phyloP scores from a whole-genome alignment of 164 flowering plant species.

The Chimonanthus salicifolius region DNA sequence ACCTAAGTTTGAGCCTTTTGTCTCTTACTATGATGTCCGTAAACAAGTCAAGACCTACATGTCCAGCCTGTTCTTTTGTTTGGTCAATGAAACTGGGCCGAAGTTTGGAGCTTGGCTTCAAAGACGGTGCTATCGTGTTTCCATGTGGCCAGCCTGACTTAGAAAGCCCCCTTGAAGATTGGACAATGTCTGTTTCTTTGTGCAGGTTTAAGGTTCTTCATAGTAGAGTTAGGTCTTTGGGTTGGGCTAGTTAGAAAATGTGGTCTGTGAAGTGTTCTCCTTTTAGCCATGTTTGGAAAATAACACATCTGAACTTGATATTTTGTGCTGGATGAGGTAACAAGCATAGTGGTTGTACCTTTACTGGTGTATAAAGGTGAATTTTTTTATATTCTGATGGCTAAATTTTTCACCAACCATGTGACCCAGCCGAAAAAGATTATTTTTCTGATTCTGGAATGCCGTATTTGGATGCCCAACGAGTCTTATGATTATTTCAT shows the following conservation, averaged over 20 bases:
- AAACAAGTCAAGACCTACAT: not conserved
- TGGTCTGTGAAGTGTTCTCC: too few species aligned
- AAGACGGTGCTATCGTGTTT: not conserved
- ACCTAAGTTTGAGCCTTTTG: not conserved
- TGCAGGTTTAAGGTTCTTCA: conserved; percentile 1
- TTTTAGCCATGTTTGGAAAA: too few species aligned
- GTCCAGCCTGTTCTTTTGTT: not conserved
- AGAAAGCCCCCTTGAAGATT: not conserved
- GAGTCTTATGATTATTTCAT: too few species aligned
- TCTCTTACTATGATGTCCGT: not conserved
- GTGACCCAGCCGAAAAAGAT: too few species aligned
- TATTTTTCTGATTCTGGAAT: too few species aligned
- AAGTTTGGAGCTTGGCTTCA: not conserved
- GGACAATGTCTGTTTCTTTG: not conserved
- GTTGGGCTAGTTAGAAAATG: not conserved
- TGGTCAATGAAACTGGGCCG: not conserved
- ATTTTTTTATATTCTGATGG: too few species aligned
- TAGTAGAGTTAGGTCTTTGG: not conserved
- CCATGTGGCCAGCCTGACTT: not conserved
- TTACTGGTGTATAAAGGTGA: too few species aligned
- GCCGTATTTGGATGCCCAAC: too few species aligned
- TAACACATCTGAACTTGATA: too few species aligned
- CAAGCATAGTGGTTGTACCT: too few species aligned
- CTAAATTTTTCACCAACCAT: too few species aligned
- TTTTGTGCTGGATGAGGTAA: too few species aligned